Conservation (phyloP, 2,329 filamentous ascomycete genomes). For the Colletotrichum graminicola region DNA sequence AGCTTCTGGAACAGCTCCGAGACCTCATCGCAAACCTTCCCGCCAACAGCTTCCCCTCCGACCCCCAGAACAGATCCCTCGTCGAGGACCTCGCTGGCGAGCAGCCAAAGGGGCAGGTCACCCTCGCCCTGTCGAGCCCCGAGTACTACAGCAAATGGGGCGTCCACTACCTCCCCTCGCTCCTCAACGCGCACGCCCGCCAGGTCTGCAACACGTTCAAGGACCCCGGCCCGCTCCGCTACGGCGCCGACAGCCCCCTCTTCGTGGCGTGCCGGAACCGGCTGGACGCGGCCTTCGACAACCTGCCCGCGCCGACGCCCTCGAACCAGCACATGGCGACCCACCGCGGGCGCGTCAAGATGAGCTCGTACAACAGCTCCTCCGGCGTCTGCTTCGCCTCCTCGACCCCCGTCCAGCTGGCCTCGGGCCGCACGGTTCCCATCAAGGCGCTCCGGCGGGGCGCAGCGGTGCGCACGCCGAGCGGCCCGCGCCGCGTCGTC, state of each 20-base stretch:
- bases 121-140: conserved; percentile 57
- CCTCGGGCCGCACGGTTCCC: conserved; percentile 53
- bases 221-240: conserved; percentile 68
- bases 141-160: conserved; percentile 66
- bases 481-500: conserved; percentile 61
- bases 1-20: conserved; percentile 45
- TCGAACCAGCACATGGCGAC: conserved; percentile 45
- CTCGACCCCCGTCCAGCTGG: conserved; percentile 60
- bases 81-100: conserved; percentile 61
- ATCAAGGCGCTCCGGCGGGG: conserved; percentile 61
- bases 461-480: conserved; percentile 62
- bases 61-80: conserved; percentile 60
- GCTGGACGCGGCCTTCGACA: conserved; percentile 64
- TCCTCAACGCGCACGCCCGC: conserved; percentile 66
- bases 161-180: conserved; percentile 67
- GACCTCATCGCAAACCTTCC: conserved; percentile 52
- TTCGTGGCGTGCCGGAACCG: conserved; percentile 63
- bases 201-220: conserved; percentile 74
- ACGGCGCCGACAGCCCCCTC: conserved; percentile 63
- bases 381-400: conserved; percentile 66
- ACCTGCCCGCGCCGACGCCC: conserved; percentile 58
- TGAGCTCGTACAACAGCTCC: conserved; percentile 59
- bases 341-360: conserved; percentile 47
- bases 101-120: conserved; percentile 62
- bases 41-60: conserved; percentile 48